Conservation (phyloP, 2,329 filamentous ascomycete genomes). For the Furcasterigmium sp. region DNA sequence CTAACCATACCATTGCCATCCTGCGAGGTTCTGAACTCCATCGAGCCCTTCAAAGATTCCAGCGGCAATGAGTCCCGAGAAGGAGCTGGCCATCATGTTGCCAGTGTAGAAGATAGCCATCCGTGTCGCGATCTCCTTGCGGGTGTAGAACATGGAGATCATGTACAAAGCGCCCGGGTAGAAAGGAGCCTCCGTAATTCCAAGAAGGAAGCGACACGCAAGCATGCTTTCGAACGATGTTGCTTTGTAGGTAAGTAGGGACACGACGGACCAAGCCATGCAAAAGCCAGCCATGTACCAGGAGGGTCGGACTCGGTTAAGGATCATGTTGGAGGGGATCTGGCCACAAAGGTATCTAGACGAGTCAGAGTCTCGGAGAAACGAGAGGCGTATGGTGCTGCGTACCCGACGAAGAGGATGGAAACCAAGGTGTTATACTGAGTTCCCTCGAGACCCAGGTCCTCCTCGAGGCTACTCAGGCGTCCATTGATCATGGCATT, state of each 20-base stretch:
- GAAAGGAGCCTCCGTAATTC: constrained; percentile 13
- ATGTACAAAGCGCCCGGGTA: constrained; percentile 13
- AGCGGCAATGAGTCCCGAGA: constrained; percentile 38
- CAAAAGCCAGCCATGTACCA: constrained; percentile 8
- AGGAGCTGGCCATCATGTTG: constrained; percentile 36
- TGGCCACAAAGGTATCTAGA: constrained; percentile 10
- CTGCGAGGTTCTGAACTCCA: constrained; percentile 26
- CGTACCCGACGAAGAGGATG: constrained; percentile 11
- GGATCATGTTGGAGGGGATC: constrained; percentile 27
- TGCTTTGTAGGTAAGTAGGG: constrained; percentile 12
- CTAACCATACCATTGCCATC: constrained; percentile 33
- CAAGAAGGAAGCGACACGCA: constrained; percentile 11
- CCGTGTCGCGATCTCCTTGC: constrained; percentile 15
- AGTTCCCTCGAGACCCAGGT: constrained; percentile 18
- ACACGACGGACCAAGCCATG: constrained; percentile 12
- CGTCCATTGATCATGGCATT: constrained; percentile 23
- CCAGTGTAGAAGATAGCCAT: constrained; percentile 39
- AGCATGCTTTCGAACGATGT: constrained; percentile 9
- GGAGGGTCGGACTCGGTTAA: constrained; percentile 20
- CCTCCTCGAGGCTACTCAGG: constrained; percentile 19
- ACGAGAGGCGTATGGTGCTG: too few species aligned
- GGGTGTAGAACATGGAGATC: constrained; percentile 13
- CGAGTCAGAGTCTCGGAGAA: background rate
- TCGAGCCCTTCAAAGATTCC: constrained; percentile 37
- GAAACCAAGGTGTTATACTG: constrained; percentile 22